These are phyloP conservation scores for Lipomyces oligophaga DNA, from an alignment of 805 yeast genomes.

Conservation along the genomic window DNA sequence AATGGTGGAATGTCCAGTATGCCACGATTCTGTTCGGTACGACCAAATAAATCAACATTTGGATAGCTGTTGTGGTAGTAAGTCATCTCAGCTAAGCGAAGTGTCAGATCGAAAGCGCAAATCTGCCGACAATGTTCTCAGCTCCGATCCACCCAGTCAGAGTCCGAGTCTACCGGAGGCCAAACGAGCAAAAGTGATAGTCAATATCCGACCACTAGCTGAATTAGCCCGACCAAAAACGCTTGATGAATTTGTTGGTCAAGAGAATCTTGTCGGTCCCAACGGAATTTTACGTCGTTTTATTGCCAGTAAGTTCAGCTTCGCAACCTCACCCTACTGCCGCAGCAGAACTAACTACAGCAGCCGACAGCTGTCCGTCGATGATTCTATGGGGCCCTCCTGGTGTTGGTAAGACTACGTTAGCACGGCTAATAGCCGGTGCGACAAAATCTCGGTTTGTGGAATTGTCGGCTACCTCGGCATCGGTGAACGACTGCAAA, in stretches of 20 bases:
- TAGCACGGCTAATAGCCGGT: slow-evolving; percentile 65
- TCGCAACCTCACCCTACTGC: background rate
- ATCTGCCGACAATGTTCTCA: no score
- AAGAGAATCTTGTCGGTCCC: slow-evolving; percentile 65
- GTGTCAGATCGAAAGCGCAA: no score
- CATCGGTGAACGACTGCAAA: slow-evolving; percentile 62
- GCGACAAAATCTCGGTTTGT: slow-evolving; percentile 56
- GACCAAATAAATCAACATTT: slow-evolving; percentile 35
- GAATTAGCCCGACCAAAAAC: slow-evolving; percentile 77
- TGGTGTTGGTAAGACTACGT: slow-evolving; percentile 86
- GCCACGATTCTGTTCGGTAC: slow-evolving; percentile 16
- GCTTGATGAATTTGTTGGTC: slow-evolving; percentile 77
- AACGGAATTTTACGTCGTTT: slow-evolving; percentile 64
- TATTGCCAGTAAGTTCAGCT: no score
- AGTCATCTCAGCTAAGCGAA: background rate
- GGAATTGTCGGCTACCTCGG: slow-evolving; percentile 81
- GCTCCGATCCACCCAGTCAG: no score
- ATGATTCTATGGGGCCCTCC: slow-evolving; percentile 94
- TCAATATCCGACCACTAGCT: slow-evolving; percentile 53
- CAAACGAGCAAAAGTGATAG: no score
- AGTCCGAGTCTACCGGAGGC: background rate
- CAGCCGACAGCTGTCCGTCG: slow-evolving; percentile 53
- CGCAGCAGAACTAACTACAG: no score
- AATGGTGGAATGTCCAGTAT: slow-evolving; percentile 30
- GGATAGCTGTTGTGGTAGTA: slow-evolving; percentile 34